Evolutionary conservation across 805 yeast species (phyloP), one percentile per base, ranked within the genome.

Genomic region (Barnettozyma wickerhamii): DNA sequence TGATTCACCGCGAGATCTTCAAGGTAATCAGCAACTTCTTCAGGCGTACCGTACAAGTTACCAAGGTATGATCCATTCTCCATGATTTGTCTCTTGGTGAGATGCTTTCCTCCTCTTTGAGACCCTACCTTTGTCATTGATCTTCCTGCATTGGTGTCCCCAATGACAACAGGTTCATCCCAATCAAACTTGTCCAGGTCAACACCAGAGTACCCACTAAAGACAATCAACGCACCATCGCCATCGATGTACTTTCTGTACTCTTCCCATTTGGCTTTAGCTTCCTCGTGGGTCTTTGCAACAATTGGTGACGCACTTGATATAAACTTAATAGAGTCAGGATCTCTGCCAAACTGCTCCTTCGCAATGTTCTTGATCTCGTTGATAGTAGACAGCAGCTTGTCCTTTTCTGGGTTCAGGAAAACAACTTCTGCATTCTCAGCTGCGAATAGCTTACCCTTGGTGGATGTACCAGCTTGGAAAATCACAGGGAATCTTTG

Each of bases 381-480:
- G 17, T 53, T 53, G 19, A 65, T 55, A 34, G 62, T 53, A 10
- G 43, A 49, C 4, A 52, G 57, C 33, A 66, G 47, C 12, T 38
- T 46, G 4, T 63, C 34, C 62, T 64, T 27, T 57, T 63, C 63
- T 13, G 33, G 6, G 5, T 63, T 55, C 13, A 66, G 52, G 45
- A 70, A 70, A 3, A 67, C 63, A 10, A 60, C 62, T 46, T 70
- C 75, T 1, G 74, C 72, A 50, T 65, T 60, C 43, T 62, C 60
- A 6, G 75, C 71, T 5, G 71, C 73, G 42, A 65, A 60, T 9
- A 65, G 64, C 21, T 54, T 56, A 10, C 75, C 75, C 12, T 56
- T 56, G 6, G 60, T 47, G 4, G 73, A 68, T 18, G 68, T 55
- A 6, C 75, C 75, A 2, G 75, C 75, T 50, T 69, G 73, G 28